Evolutionary conservation across 495 filamentous ascomycete genomes (phyloP), one percentile per base, ranked within the genome.

Genomic region (Annulohypoxylon moriforme): DNA sequence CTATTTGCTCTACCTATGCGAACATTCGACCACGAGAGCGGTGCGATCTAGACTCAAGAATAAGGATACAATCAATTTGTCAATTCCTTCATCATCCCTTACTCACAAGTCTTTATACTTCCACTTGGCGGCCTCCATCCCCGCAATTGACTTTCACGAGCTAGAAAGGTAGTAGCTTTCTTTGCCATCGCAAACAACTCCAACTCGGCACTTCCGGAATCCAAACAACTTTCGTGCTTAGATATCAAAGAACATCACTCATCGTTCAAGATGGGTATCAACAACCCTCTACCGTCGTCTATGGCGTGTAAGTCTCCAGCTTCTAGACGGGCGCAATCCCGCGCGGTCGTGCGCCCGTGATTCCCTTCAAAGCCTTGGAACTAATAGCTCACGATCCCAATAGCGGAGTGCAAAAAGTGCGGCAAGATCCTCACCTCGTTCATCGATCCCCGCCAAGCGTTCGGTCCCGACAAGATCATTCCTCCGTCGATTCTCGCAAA

Each of bases 381-480:
- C 60, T 71, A 44, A 69, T 38, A 64, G 8, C 64, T 56, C 55
- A 62, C 34, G 9, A 50, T 55, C 27, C 40, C n/a, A 53, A 75
- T 76, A 93, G 91, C 89, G 80, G 94, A 97, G 81, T 96, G 94
- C 83, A 93, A 89, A 80, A 96, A 96, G 81, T 92, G 90, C 70
- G 92, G 90, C 65, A 97, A 96, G 83, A 98, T 98, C 73, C 88
- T 99, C 50, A 87, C 93, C 40, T 97, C 95, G 4, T 99, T 99
- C 75, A 87, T 99, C 73, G 96, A 99, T 76, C 96, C 96, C 16
- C 88, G 88, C 71, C 96, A 98, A 85, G 85, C 96, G 11, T 98
- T 98, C 79, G 93, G 95, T 3, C 96, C 96, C 34, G 96, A 99
- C 79, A 98, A 98, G 81, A 89, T 99, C 76, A 99, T 99, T 78